Evolutionary conservation across 2,329 filamentous ascomycete species (phyloP).

Genomic region (Chaetothyriales sp.): DNA sequence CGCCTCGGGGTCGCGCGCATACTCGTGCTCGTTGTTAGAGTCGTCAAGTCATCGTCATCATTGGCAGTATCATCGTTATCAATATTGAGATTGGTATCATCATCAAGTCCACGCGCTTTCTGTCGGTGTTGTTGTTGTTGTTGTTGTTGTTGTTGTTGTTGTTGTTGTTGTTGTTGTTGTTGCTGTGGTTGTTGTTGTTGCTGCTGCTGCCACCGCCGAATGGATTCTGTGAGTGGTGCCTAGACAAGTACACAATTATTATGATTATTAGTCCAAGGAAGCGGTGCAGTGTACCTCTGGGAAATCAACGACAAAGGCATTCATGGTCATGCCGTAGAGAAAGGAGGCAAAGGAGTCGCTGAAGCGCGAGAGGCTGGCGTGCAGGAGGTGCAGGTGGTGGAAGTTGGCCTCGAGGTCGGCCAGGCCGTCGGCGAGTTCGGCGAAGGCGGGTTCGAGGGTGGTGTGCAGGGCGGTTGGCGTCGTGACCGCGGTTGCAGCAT

Average conservation of each 20-base stretch:
- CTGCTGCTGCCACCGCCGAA: constrained; percentile 50
- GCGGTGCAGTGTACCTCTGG: constrained; percentile 52
- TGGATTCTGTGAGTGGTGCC: constrained; percentile 75
- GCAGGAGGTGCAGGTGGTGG: constrained; percentile 93
- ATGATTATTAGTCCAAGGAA: neutral
- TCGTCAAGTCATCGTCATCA: constrained; percentile 9
- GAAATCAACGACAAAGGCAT: constrained; percentile 96
- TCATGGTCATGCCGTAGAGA: constrained; percentile 95
- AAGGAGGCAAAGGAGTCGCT: constrained; percentile 94
- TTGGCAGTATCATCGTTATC: neutral
- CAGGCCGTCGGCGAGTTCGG: constrained; percentile 85
- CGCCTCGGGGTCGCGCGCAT: constrained; percentile 16
- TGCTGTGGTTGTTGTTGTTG: constrained; percentile 25
- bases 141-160: neutral
- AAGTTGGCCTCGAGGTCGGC: constrained; percentile 94
- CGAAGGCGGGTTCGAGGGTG: constrained; percentile 75
- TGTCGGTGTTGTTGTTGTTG: neutral
- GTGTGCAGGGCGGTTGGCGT: constrained; percentile 50
- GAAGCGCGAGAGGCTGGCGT: constrained; percentile 84
- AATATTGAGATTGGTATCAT: neutral
- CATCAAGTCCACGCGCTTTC: neutral
- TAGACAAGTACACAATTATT: constrained; percentile 23
- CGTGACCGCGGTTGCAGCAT: constrained; percentile 40
- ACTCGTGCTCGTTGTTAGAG: constrained; percentile 12
- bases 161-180: neutral